A percentile compares a stretch with the other conserved stretches of the same genome.
phyloP scores from a whole-genome alignment of 495 filamentous ascomycete species.

The Xylaria grammica region DNA sequence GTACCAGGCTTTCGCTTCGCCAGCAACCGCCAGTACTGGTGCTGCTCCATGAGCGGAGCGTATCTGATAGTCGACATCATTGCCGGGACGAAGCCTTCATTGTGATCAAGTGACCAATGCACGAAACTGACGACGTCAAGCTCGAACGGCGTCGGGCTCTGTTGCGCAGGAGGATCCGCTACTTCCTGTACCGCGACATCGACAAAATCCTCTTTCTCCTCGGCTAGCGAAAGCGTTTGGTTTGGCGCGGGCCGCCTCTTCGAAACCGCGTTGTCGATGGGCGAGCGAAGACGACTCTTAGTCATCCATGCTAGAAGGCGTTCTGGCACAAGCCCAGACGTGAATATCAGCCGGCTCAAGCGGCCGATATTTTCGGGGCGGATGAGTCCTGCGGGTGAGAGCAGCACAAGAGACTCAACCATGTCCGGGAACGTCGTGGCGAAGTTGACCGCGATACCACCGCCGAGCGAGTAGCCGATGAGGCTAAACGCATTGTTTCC shows the following conservation, averaged over 20 bases:
- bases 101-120: conserved; percentile 60
- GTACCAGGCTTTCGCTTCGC: conserved; percentile 46
- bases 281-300: conserved; percentile 41
- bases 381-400: conserved; percentile 72
- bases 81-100: conserved; percentile 59
- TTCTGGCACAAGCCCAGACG: conserved; percentile 45
- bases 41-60: conserved; percentile 61
- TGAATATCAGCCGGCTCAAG: conserved; percentile 49
- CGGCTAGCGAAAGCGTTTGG: conserved; percentile 2
- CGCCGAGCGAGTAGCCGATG: conserved; percentile 84
- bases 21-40: conserved; percentile 53
- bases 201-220: conserved; percentile 37
- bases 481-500: conserved; percentile 64
- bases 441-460: conserved; percentile 74
- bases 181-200: conserved; percentile 36
- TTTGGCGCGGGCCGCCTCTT: conserved; percentile 26
- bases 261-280: conserved; percentile 44
- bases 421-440: conserved; percentile 71
- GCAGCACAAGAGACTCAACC: conserved; percentile 70
- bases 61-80: conserved; percentile 61
- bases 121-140: conserved; percentile 52
- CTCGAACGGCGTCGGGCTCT: conserved; percentile 37
- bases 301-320: conserved; percentile 44
- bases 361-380: conserved; percentile 47
- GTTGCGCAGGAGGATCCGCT: conserved; percentile 21